Evolutionary conservation across 352 stramenopile genomes (phyloP).

Genomic region (Pythium sp.): DNA sequence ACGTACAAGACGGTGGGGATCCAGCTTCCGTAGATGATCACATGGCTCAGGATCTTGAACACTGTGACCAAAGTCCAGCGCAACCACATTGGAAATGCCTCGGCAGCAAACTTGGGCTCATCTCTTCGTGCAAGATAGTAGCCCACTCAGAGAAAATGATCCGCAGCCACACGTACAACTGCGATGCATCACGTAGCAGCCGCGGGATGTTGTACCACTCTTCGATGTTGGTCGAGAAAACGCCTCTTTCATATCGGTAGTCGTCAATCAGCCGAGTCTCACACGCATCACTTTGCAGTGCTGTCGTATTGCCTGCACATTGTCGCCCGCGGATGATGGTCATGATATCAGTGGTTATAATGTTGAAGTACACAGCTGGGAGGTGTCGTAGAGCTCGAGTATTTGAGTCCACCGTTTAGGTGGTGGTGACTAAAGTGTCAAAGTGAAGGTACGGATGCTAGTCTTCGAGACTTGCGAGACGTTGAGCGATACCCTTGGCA

Average conservation of each 20-base stretch:
- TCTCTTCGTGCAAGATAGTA: constrained; percentile 12
- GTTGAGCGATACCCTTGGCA: too few relatives aligned
- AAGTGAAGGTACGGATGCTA: too few relatives aligned
- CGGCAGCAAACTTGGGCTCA: not conserved
- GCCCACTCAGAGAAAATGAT: not conserved
- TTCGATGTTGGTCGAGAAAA: constrained; percentile 31
- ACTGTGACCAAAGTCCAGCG: constrained; percentile 8
- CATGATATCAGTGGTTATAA: not conserved
- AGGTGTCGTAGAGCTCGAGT: not conserved
- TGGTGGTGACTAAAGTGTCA: too few relatives aligned
- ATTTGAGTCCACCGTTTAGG: constrained; percentile 12
- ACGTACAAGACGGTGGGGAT: constrained; percentile 17
- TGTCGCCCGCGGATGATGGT: constrained; percentile 2
- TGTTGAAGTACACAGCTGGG: constrained; percentile 4
- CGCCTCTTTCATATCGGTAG: constrained; percentile 30
- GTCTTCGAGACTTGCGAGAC: too few relatives aligned
- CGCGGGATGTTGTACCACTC: constrained; percentile 31
- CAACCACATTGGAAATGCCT: not conserved
- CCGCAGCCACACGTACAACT: constrained; percentile 31
- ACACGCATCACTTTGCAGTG: not conserved
- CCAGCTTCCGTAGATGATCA: constrained; percentile 25
- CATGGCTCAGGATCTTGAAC: constrained; percentile 18
- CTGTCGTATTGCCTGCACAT: not conserved
- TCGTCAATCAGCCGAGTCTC: constrained; percentile 15
- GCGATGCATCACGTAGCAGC: constrained; percentile 26